phyloP scores from a whole-genome alignment of 2,329 filamentous ascomycete species.

The Ophiocordyceps sinensis region DNA sequence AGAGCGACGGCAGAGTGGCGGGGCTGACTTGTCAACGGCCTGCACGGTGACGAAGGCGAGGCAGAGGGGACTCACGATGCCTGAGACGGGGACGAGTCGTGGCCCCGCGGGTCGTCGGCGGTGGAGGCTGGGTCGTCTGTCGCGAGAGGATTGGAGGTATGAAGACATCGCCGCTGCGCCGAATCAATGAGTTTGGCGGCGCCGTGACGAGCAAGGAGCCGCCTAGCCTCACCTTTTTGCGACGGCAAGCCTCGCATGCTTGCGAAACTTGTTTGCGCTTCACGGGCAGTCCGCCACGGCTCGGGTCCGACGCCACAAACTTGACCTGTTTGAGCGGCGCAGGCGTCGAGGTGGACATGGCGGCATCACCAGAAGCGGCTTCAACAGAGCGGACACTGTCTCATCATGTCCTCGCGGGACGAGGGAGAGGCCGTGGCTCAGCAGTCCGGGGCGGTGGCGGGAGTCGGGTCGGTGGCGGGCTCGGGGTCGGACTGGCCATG shows the following conservation, averaged over 20 bases:
- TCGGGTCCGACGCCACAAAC: conserved; percentile 40
- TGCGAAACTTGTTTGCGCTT: conserved; percentile 47
- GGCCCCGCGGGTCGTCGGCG: conserved; percentile 12
- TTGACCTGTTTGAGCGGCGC: conserved; percentile 24
- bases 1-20: neutral
- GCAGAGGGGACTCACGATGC: conserved; percentile 11
- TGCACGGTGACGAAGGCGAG: neutral
- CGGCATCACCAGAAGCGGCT: conserved; percentile 6
- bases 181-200: neutral
- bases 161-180: conserved; percentile 27
- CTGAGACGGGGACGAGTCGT: conserved; percentile 14
- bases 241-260: conserved; percentile 40
- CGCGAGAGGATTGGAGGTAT: conserved; percentile 20
- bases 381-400: neutral
- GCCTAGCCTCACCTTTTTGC: conserved; percentile 31
- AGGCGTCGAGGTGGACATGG: conserved; percentile 7
- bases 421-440: neutral
- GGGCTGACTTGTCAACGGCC: neutral
- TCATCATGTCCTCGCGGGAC: neutral
- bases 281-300: conserved; percentile 33
- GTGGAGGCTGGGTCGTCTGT: conserved; percentile 13
- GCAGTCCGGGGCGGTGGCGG: neutral
- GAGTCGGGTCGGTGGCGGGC: no score
- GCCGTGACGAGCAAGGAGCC: neutral
- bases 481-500: no score